These are phyloP conservation scores for Saccharum spontaneum DNA, from an alignment of 176 grass and related monocot species.

Conservation along the genomic window DNA sequence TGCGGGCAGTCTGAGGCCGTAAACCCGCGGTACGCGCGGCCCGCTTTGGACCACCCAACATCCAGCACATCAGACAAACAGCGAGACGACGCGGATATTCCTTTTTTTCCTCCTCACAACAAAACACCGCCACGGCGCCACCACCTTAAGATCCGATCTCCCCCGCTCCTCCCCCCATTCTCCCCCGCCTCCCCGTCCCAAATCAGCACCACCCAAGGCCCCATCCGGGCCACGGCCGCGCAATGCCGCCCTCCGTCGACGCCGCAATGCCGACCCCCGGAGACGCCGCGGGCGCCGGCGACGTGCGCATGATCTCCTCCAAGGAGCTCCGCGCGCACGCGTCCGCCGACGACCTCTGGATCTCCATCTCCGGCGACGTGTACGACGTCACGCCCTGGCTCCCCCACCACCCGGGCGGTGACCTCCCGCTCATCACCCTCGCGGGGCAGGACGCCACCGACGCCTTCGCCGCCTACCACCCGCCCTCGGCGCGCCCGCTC, in stretches of 20 bases:
- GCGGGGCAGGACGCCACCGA: constrained; percentile 79
- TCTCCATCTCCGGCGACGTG: constrained; percentile 81
- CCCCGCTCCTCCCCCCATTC: not conserved
- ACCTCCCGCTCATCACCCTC: constrained; percentile 69
- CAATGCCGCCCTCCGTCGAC: constrained; percentile 39
- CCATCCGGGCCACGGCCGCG: constrained; percentile 15
- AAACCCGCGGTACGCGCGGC: too few species aligned
- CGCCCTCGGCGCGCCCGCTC: constrained; percentile 50
- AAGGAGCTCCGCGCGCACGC: constrained; percentile 62
- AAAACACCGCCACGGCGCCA: not conserved
- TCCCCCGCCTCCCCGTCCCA: too few species aligned
- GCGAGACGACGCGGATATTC: not conserved
- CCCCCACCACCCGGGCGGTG: constrained; percentile 63
- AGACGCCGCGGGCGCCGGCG: not conserved
- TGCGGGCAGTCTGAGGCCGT: too few species aligned
- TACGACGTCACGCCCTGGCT: constrained; percentile 85
- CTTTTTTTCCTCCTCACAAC: too few species aligned
- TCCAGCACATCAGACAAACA: not conserved
- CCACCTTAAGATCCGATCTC: constrained; percentile 44
- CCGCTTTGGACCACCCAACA: too few species aligned
- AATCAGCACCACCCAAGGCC: constrained; percentile 27
- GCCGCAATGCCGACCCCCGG: constrained; percentile 18
- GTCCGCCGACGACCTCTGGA: constrained; percentile 60
- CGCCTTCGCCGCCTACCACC: constrained; percentile 86
- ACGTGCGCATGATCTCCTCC: constrained; percentile 51